Evolutionary conservation across 2,329 filamentous ascomycete species (phyloP).

Genomic region (Aspergillus sp.): DNA sequence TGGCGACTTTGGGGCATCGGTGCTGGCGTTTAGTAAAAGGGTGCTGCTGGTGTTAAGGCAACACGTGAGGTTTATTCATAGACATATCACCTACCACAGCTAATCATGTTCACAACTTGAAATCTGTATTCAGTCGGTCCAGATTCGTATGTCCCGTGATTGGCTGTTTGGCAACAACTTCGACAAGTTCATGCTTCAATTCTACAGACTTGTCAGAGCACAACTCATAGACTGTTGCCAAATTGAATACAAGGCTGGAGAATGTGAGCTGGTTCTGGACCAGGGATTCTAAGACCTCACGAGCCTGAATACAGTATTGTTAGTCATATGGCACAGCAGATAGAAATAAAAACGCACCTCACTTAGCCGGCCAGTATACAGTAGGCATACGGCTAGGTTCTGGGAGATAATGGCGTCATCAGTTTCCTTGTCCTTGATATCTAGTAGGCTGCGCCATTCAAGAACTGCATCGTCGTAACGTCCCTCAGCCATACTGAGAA

Average conservation of each 20-base stretch:
- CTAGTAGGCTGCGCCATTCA: slow-evolving; percentile 59
- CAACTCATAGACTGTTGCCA: slow-evolving; percentile 88
- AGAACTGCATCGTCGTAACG: slow-evolving; percentile 64
- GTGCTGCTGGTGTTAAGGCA: background rate
- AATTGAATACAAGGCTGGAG: slow-evolving; percentile 80
- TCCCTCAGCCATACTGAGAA: slow-evolving; percentile 77
- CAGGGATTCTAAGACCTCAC: slow-evolving; percentile 64
- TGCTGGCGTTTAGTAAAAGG: slow-evolving; percentile 14
- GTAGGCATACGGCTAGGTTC: slow-evolving; percentile 78
- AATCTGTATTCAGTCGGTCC: slow-evolving; percentile 71
- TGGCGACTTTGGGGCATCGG: slow-evolving; percentile 21
- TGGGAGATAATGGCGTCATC: slow-evolving; percentile 71
- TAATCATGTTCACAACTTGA: slow-evolving; percentile 62
- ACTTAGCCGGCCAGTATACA: slow-evolving; percentile 76
- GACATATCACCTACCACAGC: background rate
- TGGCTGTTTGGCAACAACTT: slow-evolving; percentile 63
- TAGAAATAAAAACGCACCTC: slow-evolving; percentile 53
- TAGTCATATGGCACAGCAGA: background rate
- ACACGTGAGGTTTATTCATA: slow-evolving; percentile 11
- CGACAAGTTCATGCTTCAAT: slow-evolving; percentile 70
- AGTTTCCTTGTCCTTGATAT: slow-evolving; percentile 43
- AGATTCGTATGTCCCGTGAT: slow-evolving; percentile 59
- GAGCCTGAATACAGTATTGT: slow-evolving; percentile 51
- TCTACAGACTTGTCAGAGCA: slow-evolving; percentile 74
- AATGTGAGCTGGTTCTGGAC: slow-evolving; percentile 66